Conservation (phyloP, 192 early-diverging fungal species). For the Bifiguratus adelaidae region DNA sequence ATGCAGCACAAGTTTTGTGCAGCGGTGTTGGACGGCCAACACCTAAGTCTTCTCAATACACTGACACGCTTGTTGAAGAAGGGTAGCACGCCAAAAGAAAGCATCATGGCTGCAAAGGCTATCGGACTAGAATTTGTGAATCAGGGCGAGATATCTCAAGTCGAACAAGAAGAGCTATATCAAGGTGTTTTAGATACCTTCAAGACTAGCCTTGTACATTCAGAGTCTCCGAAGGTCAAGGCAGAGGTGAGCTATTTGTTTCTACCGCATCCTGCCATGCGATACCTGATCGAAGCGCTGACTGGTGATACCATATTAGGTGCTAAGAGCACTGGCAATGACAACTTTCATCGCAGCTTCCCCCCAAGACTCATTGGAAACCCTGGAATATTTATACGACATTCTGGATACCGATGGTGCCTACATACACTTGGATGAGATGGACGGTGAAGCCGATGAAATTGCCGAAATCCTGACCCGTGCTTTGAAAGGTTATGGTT, state of each 20-base stretch:
- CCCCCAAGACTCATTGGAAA: slow-evolving; percentile 6
- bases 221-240: slow-evolving; percentile 28
- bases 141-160: slow-evolving; percentile 22
- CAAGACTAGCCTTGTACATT: slow-evolving; percentile 31
- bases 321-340: slow-evolving; percentile 11
- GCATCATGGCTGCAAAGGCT: slow-evolving; percentile 26
- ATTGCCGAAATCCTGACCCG: slow-evolving; percentile 6
- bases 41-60: slow-evolving; percentile 39
- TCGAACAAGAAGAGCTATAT: slow-evolving; percentile 31
- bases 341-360: slow-evolving; percentile 17
- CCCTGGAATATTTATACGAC: slow-evolving; percentile 16
- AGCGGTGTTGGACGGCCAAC: slow-evolving; percentile 32
- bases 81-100: slow-evolving; percentile 21
- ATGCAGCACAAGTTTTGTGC: slow-evolving; percentile 43
- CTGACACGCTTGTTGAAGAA: slow-evolving; percentile 41
- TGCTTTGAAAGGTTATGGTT: slow-evolving; percentile 10
- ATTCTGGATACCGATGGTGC: slow-evolving; percentile 15
- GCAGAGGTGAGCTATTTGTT: slow-evolving; percentile 26
- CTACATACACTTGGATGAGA: slow-evolving; percentile 8
- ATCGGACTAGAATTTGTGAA: slow-evolving; percentile 36
- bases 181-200: slow-evolving; percentile 28
- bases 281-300: not conserved
- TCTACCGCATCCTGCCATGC: not conserved
- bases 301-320: too few species aligned
- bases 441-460: slow-evolving; percentile 3